Evolutionary conservation across 495 filamentous ascomycete species (phyloP), one percentile per base, ranked within the genome.

Genomic region (Choiromyces venosus): DNA sequence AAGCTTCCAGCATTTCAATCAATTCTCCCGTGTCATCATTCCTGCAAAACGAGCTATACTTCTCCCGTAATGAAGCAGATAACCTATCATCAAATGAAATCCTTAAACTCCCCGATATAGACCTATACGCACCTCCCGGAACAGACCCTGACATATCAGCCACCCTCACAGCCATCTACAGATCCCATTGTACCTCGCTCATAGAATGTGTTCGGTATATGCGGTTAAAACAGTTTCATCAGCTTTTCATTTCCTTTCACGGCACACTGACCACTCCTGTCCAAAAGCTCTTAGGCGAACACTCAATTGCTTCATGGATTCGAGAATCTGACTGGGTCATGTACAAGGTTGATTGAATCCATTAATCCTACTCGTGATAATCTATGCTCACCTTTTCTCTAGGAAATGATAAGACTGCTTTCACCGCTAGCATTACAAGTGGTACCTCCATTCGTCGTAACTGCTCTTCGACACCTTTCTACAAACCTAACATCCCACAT

Each of bases 221-320:
- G 87, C 96, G 95, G 78, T 91, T 97, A 79, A 92, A 95, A 79
- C 93, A 93, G 37, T 94, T 99, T 78, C 93, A 96, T 79, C 92
- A 94, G 77, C 89, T 96, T n/a, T 97, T 96, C 82, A 91, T 91
- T 42, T 94, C 94, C 12, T 98, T 98, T 82, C 92, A 96, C 75
- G 96, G 95, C 70, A 97, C 93, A 3, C 86, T 99, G 77, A 98
- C 95, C 21, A 93, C 96, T 81, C 96, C 96, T 4, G 93, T 97
- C n/a, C 94, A 97, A 83, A 97, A 94, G 83, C 86, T 99, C 16
- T 89, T 99, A 73, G 88, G 89, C 9, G 88, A 95, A 76, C 91
- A 91, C 2, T 88, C 87, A 71, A 85, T 99, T 67, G 92, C 93
- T 19, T 88, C 91, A 4, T 99, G 95, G 95, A 96, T 99, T 74